Percentiles rank a stretch among this genome's conserved stretches.
phyloP scores from a whole-genome alignment of 192 early-diverging fungal species.

The Coemansia sp. region DNA sequence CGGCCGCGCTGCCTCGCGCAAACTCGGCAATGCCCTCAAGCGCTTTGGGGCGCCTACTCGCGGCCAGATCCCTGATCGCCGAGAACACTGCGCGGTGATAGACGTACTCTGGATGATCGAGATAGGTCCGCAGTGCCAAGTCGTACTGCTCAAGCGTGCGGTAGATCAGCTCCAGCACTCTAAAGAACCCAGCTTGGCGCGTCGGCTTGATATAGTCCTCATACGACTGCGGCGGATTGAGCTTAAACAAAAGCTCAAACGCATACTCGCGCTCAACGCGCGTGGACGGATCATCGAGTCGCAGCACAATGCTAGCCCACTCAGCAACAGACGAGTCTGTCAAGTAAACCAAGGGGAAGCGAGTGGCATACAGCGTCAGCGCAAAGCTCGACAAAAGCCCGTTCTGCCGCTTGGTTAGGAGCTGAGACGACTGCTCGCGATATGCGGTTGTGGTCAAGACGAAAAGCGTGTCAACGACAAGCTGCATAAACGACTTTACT shows the following conservation, averaged over 20 bases:
- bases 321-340: conserved; percentile 24
- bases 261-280: conserved; percentile 44
- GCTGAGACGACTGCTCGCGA: neutral
- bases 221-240: conserved; percentile 42
- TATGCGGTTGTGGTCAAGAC: conserved; percentile 12
- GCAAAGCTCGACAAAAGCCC: conserved; percentile 48
- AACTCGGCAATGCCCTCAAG: conserved; percentile 18
- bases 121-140: conserved; percentile 35
- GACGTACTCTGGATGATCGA: conserved; percentile 44
- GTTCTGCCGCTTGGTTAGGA: conserved; percentile 28
- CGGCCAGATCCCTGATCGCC: conserved; percentile 31
- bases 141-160: conserved; percentile 28
- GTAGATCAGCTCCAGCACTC: conserved; percentile 50
- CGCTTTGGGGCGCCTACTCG: neutral
- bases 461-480: conserved; percentile 43
- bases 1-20: conserved; percentile 10
- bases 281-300: conserved; percentile 35
- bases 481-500: conserved; percentile 50
- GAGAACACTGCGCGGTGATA: conserved; percentile 39
- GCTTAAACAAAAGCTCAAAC: conserved; percentile 44
- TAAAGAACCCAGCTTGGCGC: conserved; percentile 41
- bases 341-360: conserved; percentile 49
- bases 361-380: conserved; percentile 40
- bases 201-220: conserved; percentile 33
- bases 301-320: conserved; percentile 35